Evolutionary conservation across 352 stramenopile species (phyloP).

Genomic region (Aphanomyces cochlioides): DNA sequence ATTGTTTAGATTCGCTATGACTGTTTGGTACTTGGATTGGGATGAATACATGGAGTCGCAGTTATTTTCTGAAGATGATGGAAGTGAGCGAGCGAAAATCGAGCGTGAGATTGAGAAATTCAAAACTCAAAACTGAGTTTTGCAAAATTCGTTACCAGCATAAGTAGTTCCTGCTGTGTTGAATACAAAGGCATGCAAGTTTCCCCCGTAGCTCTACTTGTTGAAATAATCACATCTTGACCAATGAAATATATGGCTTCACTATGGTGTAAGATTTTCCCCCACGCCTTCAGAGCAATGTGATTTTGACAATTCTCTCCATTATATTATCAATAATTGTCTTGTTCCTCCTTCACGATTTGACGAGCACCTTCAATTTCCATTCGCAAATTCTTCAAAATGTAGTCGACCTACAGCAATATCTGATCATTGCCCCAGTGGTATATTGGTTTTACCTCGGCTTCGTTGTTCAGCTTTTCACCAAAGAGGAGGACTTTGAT

Average conservation of each 20-base stretch:
- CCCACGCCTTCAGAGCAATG: no score
- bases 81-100: conserved; percentile 30
- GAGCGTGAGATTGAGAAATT: conserved; percentile 38
- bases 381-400: conserved; percentile 20
- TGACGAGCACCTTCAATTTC: conserved; percentile 18
- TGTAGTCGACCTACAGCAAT: conserved; percentile 8
- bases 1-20: conserved; percentile 45
- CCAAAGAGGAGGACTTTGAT: conserved; percentile 28
- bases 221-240: conserved; percentile 8
- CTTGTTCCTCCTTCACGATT: conserved; percentile 18
- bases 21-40: conserved; percentile 59
- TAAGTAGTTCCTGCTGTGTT: no score
- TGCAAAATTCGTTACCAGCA: no score
- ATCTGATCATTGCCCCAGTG: background rate
- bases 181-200: no score
- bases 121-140: background rate
- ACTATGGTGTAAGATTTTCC: no score
- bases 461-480: conserved; percentile 14
- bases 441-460: background rate
- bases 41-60: conserved; percentile 51
- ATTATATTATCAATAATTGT: background rate
- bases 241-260: background rate
- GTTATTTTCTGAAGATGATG: conserved; percentile 34
- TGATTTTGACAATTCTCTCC: background rate
- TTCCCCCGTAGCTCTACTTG: background rate